These are phyloP conservation scores for Mycena belliarum DNA, from an alignment of 768 basidiomycete genomes.

Conservation along the genomic window DNA sequence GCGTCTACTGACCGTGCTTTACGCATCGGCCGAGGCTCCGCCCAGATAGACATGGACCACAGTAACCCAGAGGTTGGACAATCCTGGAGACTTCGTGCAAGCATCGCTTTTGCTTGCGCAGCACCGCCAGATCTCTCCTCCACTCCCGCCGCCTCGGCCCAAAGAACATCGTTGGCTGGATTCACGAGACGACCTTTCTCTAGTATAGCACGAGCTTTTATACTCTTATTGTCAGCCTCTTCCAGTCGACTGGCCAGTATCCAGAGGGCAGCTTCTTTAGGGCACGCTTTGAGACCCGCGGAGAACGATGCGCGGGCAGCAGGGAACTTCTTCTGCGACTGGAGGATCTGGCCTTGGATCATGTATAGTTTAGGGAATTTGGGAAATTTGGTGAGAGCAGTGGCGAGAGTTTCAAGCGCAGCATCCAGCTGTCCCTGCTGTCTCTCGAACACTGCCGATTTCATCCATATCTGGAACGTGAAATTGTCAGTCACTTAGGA, in stretches of 20 bases:
- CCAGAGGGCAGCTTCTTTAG: slow-evolving; percentile 86
- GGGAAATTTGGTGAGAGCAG: slow-evolving; percentile 82
- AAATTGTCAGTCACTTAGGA: slow-evolving; percentile 6
- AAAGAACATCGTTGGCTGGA: slow-evolving; percentile 80
- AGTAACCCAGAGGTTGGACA: slow-evolving; percentile 87
- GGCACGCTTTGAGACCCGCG: slow-evolving; percentile 82
- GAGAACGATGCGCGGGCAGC: slow-evolving; percentile 81
- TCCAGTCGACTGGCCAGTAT: slow-evolving; percentile 87
- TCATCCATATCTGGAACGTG: slow-evolving; percentile 91
- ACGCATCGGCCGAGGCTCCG: slow-evolving; percentile 83
- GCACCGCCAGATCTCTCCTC: slow-evolving; percentile 86
- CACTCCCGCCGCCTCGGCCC: slow-evolving; percentile 89
- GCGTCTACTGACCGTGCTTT: slow-evolving; percentile 92
- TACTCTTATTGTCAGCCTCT: slow-evolving; percentile 87
- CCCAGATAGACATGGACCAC: slow-evolving; percentile 93
- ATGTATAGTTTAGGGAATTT: slow-evolving; percentile 93
- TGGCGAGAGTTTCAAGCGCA: slow-evolving; percentile 73
- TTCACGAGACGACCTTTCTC: slow-evolving; percentile 89
- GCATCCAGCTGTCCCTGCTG: slow-evolving; percentile 76
- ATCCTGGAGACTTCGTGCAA: slow-evolving; percentile 88
- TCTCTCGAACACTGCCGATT: slow-evolving; percentile 92
- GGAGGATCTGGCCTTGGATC: slow-evolving; percentile 93
- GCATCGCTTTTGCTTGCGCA: slow-evolving; percentile 83
- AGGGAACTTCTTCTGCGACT: slow-evolving; percentile 56
- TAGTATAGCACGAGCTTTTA: slow-evolving; percentile 87